A percentile compares a stretch with the other conserved stretches of the same genome.
These are phyloP conservation scores for Ciborinia camelliae DNA, from an alignment of 2,329 filamentous ascomycete species.

Conservation along the genomic window DNA sequence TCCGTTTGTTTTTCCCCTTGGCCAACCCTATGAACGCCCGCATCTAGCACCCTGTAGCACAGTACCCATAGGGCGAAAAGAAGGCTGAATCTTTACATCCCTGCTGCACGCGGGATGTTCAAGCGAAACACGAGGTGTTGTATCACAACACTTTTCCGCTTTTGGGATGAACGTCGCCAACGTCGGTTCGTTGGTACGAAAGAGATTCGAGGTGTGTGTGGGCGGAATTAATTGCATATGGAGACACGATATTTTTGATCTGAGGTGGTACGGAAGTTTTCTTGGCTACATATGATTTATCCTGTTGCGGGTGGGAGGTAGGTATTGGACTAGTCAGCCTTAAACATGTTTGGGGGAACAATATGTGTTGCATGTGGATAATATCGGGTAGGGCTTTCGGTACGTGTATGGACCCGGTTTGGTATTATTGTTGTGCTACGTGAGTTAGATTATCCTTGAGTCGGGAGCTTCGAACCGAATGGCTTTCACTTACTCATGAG, in stretches of 20 bases:
- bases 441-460: neutral
- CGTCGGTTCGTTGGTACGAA: slow-evolving; percentile 1
- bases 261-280: neutral
- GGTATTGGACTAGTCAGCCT: slow-evolving; percentile 10
- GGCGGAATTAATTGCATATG: neutral
- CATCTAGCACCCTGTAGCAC: slow-evolving; percentile 1
- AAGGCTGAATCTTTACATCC: slow-evolving; percentile 17
- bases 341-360: slow-evolving; percentile 1
- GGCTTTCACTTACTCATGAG: neutral
- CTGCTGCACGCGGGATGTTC: neutral
- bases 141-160: slow-evolving; percentile 9
- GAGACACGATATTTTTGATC: neutral
- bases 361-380: slow-evolving; percentile 6
- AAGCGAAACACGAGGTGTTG: slow-evolving; percentile 18
- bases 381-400: slow-evolving; percentile 18
- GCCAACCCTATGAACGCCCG: slow-evolving; percentile 7
- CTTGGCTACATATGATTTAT: neutral
- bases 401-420: slow-evolving; percentile 6
- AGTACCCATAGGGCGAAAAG: slow-evolving; percentile 16
- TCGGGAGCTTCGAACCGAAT: neutral
- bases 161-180: slow-evolving; percentile 11
- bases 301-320: neutral
- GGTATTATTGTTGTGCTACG: neutral
- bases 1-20: slow-evolving; percentile 6
- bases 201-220: neutral